Evolutionary conservation across 139 green algal species (phyloP).

Genomic region (Volvox reticuliferus): DNA sequence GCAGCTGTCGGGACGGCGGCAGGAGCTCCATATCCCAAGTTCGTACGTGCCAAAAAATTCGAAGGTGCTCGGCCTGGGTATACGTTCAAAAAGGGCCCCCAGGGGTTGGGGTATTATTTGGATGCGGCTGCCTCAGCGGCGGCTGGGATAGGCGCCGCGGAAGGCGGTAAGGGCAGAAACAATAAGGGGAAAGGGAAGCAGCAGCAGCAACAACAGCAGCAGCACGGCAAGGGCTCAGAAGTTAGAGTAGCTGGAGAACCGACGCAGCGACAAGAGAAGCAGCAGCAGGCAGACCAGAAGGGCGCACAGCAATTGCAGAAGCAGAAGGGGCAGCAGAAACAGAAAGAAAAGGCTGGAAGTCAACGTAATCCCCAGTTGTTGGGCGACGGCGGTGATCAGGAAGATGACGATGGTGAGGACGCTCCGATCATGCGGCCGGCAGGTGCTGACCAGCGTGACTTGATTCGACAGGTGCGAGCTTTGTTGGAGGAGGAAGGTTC

Average conservation of each 20-base stretch:
- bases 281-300: conserved; percentile 40
- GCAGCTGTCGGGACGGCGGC: neutral
- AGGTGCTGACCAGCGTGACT: neutral
- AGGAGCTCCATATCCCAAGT: neutral
- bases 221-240: neutral
- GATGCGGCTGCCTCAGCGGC: conserved; percentile 43
- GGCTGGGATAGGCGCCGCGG: neutral
- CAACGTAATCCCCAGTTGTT: neutral
- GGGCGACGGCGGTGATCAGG: neutral
- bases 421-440: conserved; percentile 1
- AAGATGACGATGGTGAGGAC: neutral
- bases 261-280: neutral
- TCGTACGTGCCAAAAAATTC: conserved; percentile 63
- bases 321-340: conserved; percentile 5
- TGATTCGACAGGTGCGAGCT: neutral
- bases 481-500: no score
- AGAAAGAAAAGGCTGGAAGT: neutral
- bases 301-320: conserved; percentile 25
- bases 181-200: neutral
- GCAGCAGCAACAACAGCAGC: conserved; percentile 11
- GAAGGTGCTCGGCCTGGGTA: conserved; percentile 65
- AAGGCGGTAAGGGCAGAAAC: neutral
- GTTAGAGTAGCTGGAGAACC: neutral
- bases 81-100: conserved; percentile 70
- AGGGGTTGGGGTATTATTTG: conserved; percentile 82